Evolutionary conservation across 495 filamentous ascomycete species (phyloP), one percentile per base, ranked within the genome.

Genomic region (Hypoxylon trugodes): DNA sequence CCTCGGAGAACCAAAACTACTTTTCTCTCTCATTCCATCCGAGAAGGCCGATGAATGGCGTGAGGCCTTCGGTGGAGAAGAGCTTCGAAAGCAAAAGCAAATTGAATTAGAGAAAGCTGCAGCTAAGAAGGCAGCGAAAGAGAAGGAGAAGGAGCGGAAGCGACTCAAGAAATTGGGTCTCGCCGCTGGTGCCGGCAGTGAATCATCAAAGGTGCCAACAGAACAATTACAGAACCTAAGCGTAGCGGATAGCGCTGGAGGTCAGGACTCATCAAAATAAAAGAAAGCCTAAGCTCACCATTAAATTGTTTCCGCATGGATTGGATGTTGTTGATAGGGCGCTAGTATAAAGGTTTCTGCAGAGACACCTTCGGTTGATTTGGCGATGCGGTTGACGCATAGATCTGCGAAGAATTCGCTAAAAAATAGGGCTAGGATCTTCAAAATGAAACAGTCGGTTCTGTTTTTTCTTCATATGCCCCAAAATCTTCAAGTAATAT

Each of bases 11-110:
- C 87, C 94, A 2, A 81, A 84, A 58, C 89, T 93, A 62, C 81
- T 98, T 28, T 98, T 98, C 79, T 83, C 85, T n/a, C 80, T 78
- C 43, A 96, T 97, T 59, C 89, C 93, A 50, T 82, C 88, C 13
- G 89, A 89, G 77, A 94, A 92, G 78, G 89, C 88, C 15, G 81
- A 87, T 18, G 87, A 91, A 70, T 98, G 94, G 94, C 85, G 87
- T 49, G 84, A 87, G 32, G 77, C 79, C 66, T 98, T 89, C 71
- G 93, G 94, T 28, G 80, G 74, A 9, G 83, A 90, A 71, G 89
- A 88, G 51, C 57, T 67, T 6, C 64, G 64, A 43, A 58, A 54
- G 8, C 64, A 67, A 26, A 67, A 67, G 38, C 46, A 38, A 12
- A 59, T 67, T 6, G 64, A 67, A 7, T 5, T 35, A 24, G 86